These are phyloP conservation scores for Chytriomyces sp. DNA, from an alignment of 192 early-diverging fungal genomes.

Conservation along the genomic window DNA sequence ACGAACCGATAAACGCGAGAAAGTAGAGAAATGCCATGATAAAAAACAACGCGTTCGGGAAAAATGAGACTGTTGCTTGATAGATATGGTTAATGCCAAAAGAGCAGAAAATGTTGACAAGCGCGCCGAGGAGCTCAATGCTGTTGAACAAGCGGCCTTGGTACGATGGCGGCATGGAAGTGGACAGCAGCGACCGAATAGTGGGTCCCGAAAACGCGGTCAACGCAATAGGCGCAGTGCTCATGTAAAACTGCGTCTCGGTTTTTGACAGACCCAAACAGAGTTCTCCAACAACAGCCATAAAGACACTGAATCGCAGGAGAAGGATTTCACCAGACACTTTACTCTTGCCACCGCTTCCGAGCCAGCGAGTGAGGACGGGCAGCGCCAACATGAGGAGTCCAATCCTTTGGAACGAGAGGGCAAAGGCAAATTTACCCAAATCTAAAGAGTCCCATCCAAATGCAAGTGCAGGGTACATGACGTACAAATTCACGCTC, in stretches of 20 bases:
- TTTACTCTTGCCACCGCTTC: background rate
- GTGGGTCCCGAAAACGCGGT: background rate
- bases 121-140: background rate
- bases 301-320: constrained; percentile 8
- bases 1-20: background rate
- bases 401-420: constrained; percentile 6
- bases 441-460: constrained; percentile 14
- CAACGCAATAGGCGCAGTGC: background rate
- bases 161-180: background rate
- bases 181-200: background rate
- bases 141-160: constrained; percentile 8
- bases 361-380: background rate
- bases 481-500: background rate
- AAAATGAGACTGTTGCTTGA: background rate
- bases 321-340: constrained; percentile 1
- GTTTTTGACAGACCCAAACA: background rate
- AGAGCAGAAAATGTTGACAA: background rate
- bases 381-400: constrained; percentile 12
- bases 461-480: constrained; percentile 21
- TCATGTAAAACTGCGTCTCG: background rate
- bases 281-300: constrained; percentile 13
- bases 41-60: constrained; percentile 6
- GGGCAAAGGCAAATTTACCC: constrained; percentile 6
- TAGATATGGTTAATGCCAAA: constrained; percentile 8
- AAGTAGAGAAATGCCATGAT: constrained; percentile 1